phyloP scores from a whole-genome alignment of 148 eudicot genomes.

The Simmondsia chinensis region DNA sequence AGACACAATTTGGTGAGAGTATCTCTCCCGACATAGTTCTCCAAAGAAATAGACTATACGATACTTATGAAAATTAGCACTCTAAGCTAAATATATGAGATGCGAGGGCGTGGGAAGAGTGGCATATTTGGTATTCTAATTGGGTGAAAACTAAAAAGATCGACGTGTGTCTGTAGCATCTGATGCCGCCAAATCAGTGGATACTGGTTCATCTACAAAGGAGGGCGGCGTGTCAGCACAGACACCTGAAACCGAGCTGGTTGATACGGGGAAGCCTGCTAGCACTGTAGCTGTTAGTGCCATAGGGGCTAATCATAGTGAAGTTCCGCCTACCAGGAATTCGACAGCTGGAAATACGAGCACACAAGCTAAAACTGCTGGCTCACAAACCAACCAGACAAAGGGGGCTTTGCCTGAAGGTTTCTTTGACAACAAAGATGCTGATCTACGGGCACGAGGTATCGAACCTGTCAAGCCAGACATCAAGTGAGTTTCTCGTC shows the following conservation, averaged over 20 bases:
- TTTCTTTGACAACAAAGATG: constrained; percentile 89
- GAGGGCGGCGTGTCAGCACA: constrained; percentile 15
- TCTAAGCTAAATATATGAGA: no score
- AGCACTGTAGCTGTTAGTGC: constrained; percentile 20
- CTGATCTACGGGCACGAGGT: constrained; percentile 94
- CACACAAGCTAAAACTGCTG: no score
- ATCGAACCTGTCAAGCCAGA: constrained; percentile 81
- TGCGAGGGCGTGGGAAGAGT: no score
- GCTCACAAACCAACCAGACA: constrained; percentile 32
- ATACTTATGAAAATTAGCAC: no score
- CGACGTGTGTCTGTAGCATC: constrained; percentile 27
- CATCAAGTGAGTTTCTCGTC: constrained; percentile 52
- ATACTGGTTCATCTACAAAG: constrained; percentile 14
- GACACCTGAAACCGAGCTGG: constrained; percentile 10
- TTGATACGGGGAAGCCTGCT: constrained; percentile 10
- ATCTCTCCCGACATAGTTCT: no score
- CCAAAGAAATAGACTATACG: no score
- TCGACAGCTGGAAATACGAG: constrained; percentile 4
- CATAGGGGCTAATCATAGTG: constrained; percentile 17
- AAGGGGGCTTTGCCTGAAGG: constrained; percentile 82
- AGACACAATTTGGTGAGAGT: no score
- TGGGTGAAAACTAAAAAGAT: no score
- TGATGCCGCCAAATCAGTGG: constrained; percentile 11
- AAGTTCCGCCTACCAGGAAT: constrained; percentile 17
- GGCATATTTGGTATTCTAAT: no score